Evolutionary conservation across 2,329 filamentous ascomycete species (phyloP).

Genomic region (Neurospora sp.): DNA sequence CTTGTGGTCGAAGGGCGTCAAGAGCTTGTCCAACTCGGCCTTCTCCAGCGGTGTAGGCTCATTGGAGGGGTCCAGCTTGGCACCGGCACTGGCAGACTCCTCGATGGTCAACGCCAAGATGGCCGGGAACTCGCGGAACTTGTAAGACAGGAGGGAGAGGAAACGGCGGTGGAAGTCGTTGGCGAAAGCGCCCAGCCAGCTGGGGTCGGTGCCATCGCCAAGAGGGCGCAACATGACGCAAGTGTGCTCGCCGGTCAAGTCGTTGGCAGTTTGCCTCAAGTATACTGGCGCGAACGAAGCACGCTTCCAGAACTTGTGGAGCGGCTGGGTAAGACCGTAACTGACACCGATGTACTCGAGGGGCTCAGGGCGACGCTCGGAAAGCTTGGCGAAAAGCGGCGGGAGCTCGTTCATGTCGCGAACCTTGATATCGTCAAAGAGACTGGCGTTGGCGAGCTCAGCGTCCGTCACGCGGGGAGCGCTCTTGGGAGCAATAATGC

Average conservation of each 20-base stretch:
- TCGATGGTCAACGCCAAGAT: conserved; percentile 77
- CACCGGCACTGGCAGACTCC: conserved; percentile 68
- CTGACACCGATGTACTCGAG: conserved; percentile 94
- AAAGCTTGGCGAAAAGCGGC: conserved; percentile 79
- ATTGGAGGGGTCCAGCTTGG: conserved; percentile 41
- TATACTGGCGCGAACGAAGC: conserved; percentile 82
- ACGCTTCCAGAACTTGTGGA: conserved; percentile 97
- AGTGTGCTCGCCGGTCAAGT: conserved; percentile 92
- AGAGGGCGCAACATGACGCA: conserved; percentile 93
- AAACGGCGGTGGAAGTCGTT: conserved; percentile 95
- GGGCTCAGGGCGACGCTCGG: conserved; percentile 66
- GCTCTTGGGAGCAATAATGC: conserved; percentile 42
- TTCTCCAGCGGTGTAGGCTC: conserved; percentile 54
- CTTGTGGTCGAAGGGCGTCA: conserved; percentile 92
- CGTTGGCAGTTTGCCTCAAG: conserved; percentile 85
- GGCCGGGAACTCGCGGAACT: conserved; percentile 76
- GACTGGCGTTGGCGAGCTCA: conserved; percentile 64
- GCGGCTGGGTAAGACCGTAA: conserved; percentile 75
- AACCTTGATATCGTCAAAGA: conserved; percentile 78
- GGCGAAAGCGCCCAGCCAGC: conserved; percentile 85
- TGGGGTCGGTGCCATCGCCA: conserved; percentile 53
- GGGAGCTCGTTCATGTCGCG: conserved; percentile 88
- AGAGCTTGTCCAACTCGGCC: conserved; percentile 60
- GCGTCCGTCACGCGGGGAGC: conserved; percentile 74
- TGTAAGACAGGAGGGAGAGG: conserved; percentile 77